Evolutionary conservation across 441 rosid species (phyloP).

Genomic region (Arabidopsis lyrata): DNA sequence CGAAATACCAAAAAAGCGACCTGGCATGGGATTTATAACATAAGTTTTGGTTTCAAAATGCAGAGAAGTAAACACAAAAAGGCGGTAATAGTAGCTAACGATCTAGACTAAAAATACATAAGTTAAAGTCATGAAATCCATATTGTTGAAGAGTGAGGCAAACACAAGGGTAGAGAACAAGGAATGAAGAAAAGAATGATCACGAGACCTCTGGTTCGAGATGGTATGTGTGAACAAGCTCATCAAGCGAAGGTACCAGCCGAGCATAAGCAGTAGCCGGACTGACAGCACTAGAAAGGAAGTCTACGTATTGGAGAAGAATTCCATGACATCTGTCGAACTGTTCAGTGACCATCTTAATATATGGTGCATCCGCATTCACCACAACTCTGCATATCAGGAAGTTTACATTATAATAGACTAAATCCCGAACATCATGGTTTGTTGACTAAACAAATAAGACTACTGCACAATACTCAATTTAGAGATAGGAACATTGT

Average conservation of each 20-base stretch:
- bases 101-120: slow-evolving; percentile 26
- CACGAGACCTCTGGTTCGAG: slow-evolving; percentile 94
- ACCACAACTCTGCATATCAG: slow-evolving; percentile 83
- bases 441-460: slow-evolving; percentile 25
- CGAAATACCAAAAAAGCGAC: slow-evolving; percentile 98
- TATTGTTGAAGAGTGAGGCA: slow-evolving; percentile 28
- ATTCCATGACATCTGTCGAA: slow-evolving; percentile 99
- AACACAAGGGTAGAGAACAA: slow-evolving; percentile 33
- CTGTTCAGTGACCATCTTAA: slow-evolving; percentile 99
- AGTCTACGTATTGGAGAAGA: slow-evolving; percentile 99
- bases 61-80: not conserved
- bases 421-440: slow-evolving; percentile 15
- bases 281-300: slow-evolving; percentile 85
- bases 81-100: slow-evolving; percentile 8
- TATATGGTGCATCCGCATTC: slow-evolving; percentile 94
- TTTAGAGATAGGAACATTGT: slow-evolving; percentile 23
- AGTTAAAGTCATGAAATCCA: slow-evolving; percentile 33
- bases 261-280: slow-evolving; percentile 85
- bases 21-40: slow-evolving; percentile 50
- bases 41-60: slow-evolving; percentile 28
- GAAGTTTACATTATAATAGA: slow-evolving; percentile 29
- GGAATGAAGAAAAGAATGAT: slow-evolving; percentile 39
- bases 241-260: slow-evolving; percentile 89
- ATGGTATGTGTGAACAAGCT: slow-evolving; percentile 92
- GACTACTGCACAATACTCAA: slow-evolving; percentile 17